These are phyloP conservation scores for Sisymbrium irio DNA, from an alignment of 345 rosid species.

Conservation along the genomic window DNA sequence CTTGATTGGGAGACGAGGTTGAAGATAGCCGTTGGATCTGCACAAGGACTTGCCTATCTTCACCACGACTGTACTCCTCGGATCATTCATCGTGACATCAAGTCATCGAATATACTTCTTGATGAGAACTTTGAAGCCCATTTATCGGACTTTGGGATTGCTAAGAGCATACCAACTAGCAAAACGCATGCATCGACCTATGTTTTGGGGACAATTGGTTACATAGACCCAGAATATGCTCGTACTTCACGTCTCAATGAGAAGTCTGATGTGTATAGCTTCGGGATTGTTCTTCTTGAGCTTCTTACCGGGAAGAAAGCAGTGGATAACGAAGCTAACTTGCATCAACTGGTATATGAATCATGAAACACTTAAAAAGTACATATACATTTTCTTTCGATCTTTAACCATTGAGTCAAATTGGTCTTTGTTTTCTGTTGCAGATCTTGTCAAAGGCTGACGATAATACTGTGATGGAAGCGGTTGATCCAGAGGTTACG, in stretches of 20 bases:
- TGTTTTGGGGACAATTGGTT: constrained; percentile 92
- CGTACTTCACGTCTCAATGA: constrained; percentile 78
- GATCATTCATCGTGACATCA: constrained; percentile 87
- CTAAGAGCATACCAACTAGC: constrained; percentile 70
- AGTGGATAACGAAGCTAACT: constrained; percentile 82
- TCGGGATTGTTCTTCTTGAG: constrained; percentile 93
- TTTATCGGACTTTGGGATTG: constrained; percentile 91
- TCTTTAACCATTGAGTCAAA: background rate
- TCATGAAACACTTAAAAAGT: background rate
- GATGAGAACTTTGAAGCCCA: constrained; percentile 87
- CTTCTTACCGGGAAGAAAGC: constrained; percentile 94
- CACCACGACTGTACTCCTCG: constrained; percentile 94
- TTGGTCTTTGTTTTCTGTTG: background rate
- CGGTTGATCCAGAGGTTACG: constrained; percentile 82
- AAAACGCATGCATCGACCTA: constrained; percentile 78
- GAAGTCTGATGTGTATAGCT: constrained; percentile 93
- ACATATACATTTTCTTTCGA: background rate
- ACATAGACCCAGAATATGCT: constrained; percentile 97
- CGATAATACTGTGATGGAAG: constrained; percentile 84
- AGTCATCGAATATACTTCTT: constrained; percentile 85
- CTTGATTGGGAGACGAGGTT: constrained; percentile 93
- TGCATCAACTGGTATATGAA: constrained; percentile 83
- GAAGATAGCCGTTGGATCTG: constrained; percentile 87
- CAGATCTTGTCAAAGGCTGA: constrained; percentile 80
- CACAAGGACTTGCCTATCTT: constrained; percentile 95